Base-by-base conservation (phyloP, 495 filamentous ascomycete genomes). In the Neurospora sp. region DNA sequence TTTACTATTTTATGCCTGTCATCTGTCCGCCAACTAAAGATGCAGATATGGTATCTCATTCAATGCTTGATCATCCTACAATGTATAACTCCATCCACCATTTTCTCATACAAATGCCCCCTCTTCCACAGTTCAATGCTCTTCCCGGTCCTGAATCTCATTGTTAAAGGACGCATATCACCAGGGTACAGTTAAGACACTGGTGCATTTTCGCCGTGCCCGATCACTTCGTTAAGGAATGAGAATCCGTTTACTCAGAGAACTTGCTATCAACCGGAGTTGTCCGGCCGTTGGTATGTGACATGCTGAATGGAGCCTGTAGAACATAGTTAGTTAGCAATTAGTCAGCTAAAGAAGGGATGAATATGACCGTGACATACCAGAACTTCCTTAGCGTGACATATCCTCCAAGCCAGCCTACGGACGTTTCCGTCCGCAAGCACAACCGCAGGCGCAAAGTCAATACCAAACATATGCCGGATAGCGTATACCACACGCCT, bases 401-500 rank as follows among this genome's bases (percentile, higher is more conserved):
- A 96, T 73, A 99, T 92, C 76, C 96, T 88, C 96, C 96, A 98
- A 37, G 94, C 93, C 59, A 99, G 84, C 78, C 97, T 97, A 78
- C 85, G 88, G 38, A 98, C 93, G 76, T 90, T 96, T 7, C 96
- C 95, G 85, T 99, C 96, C 1, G 94, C 93, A 72, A 91, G 89
- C 53, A 99, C 96, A 14, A 99, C 96, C 69, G 93, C 93, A 3
- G 94, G 91, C 8, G 96, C 93, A 74, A 99, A 91, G 81, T 99
- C 96, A 73, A 99, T 91, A 71, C 96, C 96, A 79, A 99, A 99
- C 95, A 97, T 98, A 82, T 97, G 93, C 72, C 91, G 91, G 44
- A 98, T 92, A 11, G 96, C 96, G 83, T 95, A 98, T 0, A 98
- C 93, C 40, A 98, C 89, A 46, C 96, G 82, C 79, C 89, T 92